A percentile compares a stretch with the other conserved stretches of the same genome.
Conservation (phyloP, 1,139 yeast species). For the Blastobotrys malaysiensis region DNA sequence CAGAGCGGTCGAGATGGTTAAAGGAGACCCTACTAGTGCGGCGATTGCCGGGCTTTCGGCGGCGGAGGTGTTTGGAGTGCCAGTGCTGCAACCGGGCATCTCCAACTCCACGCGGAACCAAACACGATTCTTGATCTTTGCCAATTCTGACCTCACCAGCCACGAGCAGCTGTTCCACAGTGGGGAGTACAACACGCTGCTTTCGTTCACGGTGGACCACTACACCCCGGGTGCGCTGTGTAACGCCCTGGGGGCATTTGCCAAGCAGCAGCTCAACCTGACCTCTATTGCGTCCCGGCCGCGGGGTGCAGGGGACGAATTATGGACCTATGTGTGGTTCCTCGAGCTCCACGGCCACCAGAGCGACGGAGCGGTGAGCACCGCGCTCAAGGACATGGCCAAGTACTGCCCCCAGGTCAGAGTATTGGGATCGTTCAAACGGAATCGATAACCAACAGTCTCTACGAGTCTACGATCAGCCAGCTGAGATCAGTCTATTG, state of each 20-base stretch:
- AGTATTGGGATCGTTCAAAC: slow-evolving; percentile 20
- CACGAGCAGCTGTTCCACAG: slow-evolving; percentile 13
- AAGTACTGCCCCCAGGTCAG: slow-evolving; percentile 17
- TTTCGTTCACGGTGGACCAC: slow-evolving; percentile 63
- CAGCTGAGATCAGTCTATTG: neutral
- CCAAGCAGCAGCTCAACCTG: slow-evolving; percentile 55
- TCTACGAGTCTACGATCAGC: neutral
- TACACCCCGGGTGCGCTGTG: slow-evolving; percentile 74
- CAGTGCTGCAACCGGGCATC: slow-evolving; percentile 50
- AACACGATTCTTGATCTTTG: slow-evolving; percentile 74
- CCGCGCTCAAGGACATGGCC: slow-evolving; percentile 18
- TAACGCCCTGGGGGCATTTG: slow-evolving; percentile 56
- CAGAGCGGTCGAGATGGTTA: slow-evolving; percentile 68
- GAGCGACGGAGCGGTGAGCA: slow-evolving; percentile 14
- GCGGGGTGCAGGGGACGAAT: slow-evolving; percentile 51
- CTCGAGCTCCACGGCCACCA: slow-evolving; percentile 50
- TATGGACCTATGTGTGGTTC: slow-evolving; percentile 85
- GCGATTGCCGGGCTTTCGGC: slow-evolving; percentile 65
- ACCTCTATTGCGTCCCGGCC: slow-evolving; percentile 69
- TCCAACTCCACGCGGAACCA: slow-evolving; percentile 74
- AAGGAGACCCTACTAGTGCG: slow-evolving; percentile 36
- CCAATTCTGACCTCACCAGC: slow-evolving; percentile 21
- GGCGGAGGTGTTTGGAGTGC: slow-evolving; percentile 55
- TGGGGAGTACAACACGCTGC: slow-evolving; percentile 42
- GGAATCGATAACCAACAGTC: slow-evolving; percentile 4